These are phyloP conservation scores for Petasospora fabianii DNA, from an alignment of 1,139 yeast species.

Conservation along the genomic window DNA sequence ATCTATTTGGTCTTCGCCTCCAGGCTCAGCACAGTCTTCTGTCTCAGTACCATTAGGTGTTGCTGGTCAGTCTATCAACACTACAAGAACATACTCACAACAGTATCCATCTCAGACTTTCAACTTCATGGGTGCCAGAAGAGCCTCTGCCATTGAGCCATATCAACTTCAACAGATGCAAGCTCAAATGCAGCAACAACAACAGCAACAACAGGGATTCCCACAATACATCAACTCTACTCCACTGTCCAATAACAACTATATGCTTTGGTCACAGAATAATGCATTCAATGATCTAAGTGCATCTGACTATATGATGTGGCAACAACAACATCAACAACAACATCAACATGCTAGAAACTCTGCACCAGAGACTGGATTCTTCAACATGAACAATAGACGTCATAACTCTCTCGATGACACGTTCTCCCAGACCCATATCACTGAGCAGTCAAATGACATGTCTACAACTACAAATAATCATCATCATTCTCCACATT, in stretches of 20 bases:
- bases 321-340: constrained; percentile 1
- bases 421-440: background rate
- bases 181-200: background rate
- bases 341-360: constrained; percentile 1
- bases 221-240: too few relatives aligned
- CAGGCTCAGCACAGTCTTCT: constrained; percentile 5
- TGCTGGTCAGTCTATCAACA: background rate
- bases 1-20: constrained; percentile 15
- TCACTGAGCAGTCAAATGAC: background rate
- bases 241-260: too few relatives aligned
- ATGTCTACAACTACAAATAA: too few relatives aligned
- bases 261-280: too few relatives aligned
- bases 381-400: constrained; percentile 11
- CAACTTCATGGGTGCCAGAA: constrained; percentile 12
- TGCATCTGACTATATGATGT: too few relatives aligned
- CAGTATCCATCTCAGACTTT: background rate
- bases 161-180: constrained; percentile 15
- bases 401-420: constrained; percentile 8
- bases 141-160: constrained; percentile 17
- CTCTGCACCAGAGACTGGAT: constrained; percentile 11
- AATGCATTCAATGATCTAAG: too few relatives aligned
- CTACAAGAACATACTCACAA: background rate
- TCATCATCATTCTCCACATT: constrained; percentile 3
- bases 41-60: background rate
- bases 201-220: background rate